Evolutionary conservation across 768 basidiomycete genomes (phyloP), one percentile per base, ranked within the genome.

Genomic region (Mrakia gelida): DNA sequence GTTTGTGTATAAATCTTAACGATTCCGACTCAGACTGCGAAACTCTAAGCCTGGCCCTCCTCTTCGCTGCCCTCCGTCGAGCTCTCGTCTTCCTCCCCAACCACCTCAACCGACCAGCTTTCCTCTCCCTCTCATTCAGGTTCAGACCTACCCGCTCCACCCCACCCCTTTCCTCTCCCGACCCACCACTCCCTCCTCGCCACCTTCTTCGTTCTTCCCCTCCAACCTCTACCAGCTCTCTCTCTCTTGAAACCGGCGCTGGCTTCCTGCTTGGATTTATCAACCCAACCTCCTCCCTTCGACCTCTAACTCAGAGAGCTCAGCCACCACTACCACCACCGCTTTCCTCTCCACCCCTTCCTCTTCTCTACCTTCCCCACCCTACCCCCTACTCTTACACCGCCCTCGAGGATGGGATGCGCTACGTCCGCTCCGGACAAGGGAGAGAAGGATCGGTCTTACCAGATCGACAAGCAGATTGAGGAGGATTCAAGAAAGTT

Each of bases 401-500:
- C 45, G 41, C 6, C 16, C 52, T 2, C 45, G 23, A 65, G 41
- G 11, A 78, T 78, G 77, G 77, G 77, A 45, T 78, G 77, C 54
- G 71, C 56, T 23, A 52, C 63, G n/a, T 78, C 77, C 5, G 71
- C 72, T 13, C 71, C 73, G 16, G 77, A 72, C 67, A 81, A 81
- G 68, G 81, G 71, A 38, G 80, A 81, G 56, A 82, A 80, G 62
- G 81, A 84, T 75, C 80, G 84, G 80, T 83, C 82, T 77, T 84
- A 85, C 81, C 80, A 80, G 82, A 95, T 95, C 81, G 93, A 95
- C 87, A 89, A 88, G 80, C 88, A 90, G 84, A 89, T 95, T 74
- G 93, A 95, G 83, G 93, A 95, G 85, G 95, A 95, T 84, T 88
- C 88, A 23, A 90, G 89, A 84, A 90, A 88, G 84, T 91, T 91